These are phyloP conservation scores for Fusarium metavorans DNA, from an alignment of 2,329 filamentous ascomycete genomes.

Conservation along the genomic window DNA sequence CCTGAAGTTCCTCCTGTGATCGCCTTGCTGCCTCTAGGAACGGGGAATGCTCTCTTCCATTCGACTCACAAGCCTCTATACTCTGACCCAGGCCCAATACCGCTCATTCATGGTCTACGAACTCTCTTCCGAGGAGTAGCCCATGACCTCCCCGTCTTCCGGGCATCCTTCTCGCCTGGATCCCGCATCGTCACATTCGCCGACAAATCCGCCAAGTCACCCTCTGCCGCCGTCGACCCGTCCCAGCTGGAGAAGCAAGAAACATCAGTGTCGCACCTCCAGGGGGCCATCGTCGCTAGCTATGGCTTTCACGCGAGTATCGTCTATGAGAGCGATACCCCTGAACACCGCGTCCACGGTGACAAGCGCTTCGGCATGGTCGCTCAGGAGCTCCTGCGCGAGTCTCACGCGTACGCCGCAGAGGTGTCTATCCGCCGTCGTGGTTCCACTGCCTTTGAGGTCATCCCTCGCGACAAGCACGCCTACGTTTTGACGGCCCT, in stretches of 20 bases:
- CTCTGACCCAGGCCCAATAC: constrained; percentile 50
- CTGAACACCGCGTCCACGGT: constrained; percentile 82
- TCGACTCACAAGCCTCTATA: constrained; percentile 72
- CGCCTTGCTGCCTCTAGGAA: constrained; percentile 70
- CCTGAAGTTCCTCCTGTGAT: constrained; percentile 55
- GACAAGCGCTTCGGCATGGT: constrained; percentile 86
- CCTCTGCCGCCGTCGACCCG: not conserved
- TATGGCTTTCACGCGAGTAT: constrained; percentile 92
- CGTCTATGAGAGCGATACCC: constrained; percentile 91
- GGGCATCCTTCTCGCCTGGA: constrained; percentile 70
- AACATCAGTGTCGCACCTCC: constrained; percentile 57
- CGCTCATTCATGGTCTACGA: constrained; percentile 63
- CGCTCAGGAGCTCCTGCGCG: constrained; percentile 77
- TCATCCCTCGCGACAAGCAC: constrained; percentile 63
- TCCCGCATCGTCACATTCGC: constrained; percentile 60
- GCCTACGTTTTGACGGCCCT: constrained; percentile 82
- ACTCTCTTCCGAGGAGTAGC: constrained; percentile 70
- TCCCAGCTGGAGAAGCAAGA: constrained; percentile 45
- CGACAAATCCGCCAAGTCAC: constrained; percentile 19
- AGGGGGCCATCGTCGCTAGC: constrained; percentile 87
- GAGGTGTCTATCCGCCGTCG: constrained; percentile 51
- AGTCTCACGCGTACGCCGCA: constrained; percentile 64
- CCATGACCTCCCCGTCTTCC: constrained; percentile 71
- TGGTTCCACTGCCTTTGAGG: constrained; percentile 28
- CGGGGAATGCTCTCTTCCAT: constrained; percentile 74